Evolutionary conservation across 2,329 filamentous ascomycete species (phyloP).

Genomic region (Trichoderma endophyticum): DNA sequence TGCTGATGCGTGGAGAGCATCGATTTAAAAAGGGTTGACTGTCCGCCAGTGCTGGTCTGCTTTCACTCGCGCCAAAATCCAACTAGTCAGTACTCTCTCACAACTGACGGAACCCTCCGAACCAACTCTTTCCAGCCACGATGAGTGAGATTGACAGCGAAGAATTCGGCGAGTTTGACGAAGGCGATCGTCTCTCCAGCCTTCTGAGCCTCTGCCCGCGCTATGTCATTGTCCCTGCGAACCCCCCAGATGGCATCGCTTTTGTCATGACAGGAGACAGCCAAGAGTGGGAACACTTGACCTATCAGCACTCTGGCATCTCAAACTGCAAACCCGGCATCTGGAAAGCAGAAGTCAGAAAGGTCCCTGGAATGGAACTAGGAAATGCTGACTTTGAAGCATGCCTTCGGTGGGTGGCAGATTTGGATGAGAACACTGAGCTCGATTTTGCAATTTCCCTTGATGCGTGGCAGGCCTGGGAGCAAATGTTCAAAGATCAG

Average conservation of each 20-base stretch:
- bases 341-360: slow-evolving; percentile 4
- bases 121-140: not conserved
- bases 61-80: not conserved
- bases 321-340: slow-evolving; percentile 17
- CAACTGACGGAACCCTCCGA: not conserved
- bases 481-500: slow-evolving; percentile 1
- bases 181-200: not conserved
- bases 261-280: not conserved
- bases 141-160: not conserved
- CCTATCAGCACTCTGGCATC: not conserved
- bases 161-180: not conserved
- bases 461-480: slow-evolving; percentile 10
- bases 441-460: not conserved
- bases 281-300: not conserved
- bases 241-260: not conserved
- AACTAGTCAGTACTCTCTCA: not conserved
- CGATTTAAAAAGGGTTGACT: not conserved
- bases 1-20: not conserved
- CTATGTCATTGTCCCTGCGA: not conserved
- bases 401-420: slow-evolving; percentile 12
- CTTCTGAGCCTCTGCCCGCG: slow-evolving; percentile 12
- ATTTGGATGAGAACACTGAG: not conserved
- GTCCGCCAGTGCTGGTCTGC: not conserved
- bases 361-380: not conserved
- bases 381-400: not conserved